Evolutionary conservation across 2,329 filamentous ascomycete species (phyloP).

Genomic region (Aspergillus transmontanensis): DNA sequence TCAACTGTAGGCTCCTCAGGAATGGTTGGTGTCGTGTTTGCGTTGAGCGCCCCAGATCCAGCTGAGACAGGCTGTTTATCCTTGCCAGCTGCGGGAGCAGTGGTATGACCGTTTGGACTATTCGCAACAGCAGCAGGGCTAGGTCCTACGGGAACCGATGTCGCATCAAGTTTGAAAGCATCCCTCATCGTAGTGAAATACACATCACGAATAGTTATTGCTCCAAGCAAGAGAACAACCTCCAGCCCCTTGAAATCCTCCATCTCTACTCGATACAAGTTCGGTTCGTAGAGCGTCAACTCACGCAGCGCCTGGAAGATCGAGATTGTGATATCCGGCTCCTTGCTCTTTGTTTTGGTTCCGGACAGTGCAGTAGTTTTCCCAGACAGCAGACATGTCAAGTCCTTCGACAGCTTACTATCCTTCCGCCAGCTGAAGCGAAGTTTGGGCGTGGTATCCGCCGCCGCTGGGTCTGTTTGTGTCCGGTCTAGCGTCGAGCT

Average conservation of each 20-base stretch:
- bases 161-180: slow-evolving; percentile 69
- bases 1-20: slow-evolving; percentile 14
- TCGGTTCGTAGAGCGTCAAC: slow-evolving; percentile 90
- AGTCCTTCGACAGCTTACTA: slow-evolving; percentile 79
- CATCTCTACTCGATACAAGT: slow-evolving; percentile 84
- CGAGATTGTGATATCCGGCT: slow-evolving; percentile 94
- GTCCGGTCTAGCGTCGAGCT: slow-evolving; percentile 76
- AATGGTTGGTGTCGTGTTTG: not conserved
- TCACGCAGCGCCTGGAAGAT: slow-evolving; percentile 77
- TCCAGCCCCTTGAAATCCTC: slow-evolving; percentile 94
- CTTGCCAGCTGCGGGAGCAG: not conserved
- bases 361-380: slow-evolving; percentile 64
- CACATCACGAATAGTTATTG: slow-evolving; percentile 63
- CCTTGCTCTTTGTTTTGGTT: slow-evolving; percentile 75
- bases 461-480: slow-evolving; percentile 61
- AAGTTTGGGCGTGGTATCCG: slow-evolving; percentile 67
- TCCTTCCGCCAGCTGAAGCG: slow-evolving; percentile 90
- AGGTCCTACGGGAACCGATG: slow-evolving; percentile 10
- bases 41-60: slow-evolving; percentile 5
- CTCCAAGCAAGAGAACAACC: slow-evolving; percentile 69
- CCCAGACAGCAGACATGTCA: slow-evolving; percentile 85
- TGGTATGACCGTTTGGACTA: not conserved
- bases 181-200: slow-evolving; percentile 69
- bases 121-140: slow-evolving; percentile 25
- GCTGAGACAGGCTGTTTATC: slow-evolving; percentile 4